Base-by-base conservation (phyloP, 129 eudicot genomes). In the Flaveria trinervia region DNA sequence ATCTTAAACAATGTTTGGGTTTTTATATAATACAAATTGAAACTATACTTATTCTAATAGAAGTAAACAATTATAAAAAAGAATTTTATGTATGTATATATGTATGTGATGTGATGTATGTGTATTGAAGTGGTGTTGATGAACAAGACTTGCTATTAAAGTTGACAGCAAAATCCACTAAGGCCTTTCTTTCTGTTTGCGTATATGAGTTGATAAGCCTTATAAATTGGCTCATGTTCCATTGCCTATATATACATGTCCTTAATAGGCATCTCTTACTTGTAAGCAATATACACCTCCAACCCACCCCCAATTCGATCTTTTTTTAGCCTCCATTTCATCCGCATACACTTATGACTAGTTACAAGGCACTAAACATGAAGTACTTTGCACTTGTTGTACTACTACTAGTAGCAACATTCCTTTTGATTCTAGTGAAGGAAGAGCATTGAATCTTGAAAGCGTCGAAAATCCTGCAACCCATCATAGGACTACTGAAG, bases 401-500 rank as follows among this genome's bases (percentile, higher is more conserved):
- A 48, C 65, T 66, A 46, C 75, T 80, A 66, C 30, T 64, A 17
- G 18, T 62, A 67, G 62, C 80, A 56, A 44, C 69, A 67, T 74
- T 80, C 64, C 52, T 80, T 59, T 74, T 65, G 55, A 54, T 56
- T 57, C 80, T 67, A 67, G 80, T 80, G 84, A 80, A 67, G 84
- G 71, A 67, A 80, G 84, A 74, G 4, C 80, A 66, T 57, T 74
- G 62, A 45, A 45, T 23, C 69, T 30, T 9, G 74, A 65, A 75
- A 26, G 74, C 15, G 44, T 12, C 71, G 55, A 66, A 5, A 75
- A 6, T 33, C 62, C 65, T 66, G 45, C 71, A 55, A 66, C 51
- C 74, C 55, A 65, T 62, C 79, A 44, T 11, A 54, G 17, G 64
- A 60, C 33, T 18, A 17, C 5, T 60, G 59, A 50, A 60, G 59